Conservation (phyloP, 2,329 filamentous ascomycete genomes). For the Shiraia bambusicola region DNA sequence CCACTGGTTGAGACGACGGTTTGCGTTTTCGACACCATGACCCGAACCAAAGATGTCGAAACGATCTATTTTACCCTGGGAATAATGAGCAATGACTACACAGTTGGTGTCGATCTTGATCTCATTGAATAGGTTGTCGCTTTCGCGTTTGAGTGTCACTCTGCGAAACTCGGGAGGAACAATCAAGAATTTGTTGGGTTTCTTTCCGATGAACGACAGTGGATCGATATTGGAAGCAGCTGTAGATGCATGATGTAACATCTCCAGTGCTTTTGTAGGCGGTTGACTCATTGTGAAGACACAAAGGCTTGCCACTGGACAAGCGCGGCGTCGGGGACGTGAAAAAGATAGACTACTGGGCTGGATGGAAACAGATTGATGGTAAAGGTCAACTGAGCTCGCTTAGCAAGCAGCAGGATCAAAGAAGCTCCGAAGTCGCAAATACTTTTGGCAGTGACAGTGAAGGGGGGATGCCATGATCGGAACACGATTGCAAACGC, state of each 20-base stretch:
- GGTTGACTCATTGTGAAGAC: background rate
- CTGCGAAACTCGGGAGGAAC: conserved; percentile 25
- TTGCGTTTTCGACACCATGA: conserved; percentile 19
- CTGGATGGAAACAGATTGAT: too few species aligned
- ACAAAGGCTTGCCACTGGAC: too few species aligned
- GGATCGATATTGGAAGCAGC: background rate
- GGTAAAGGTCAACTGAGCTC: too few species aligned
- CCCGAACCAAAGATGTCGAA: conserved; percentile 32
- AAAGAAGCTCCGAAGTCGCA: too few species aligned
- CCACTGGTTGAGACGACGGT: conserved; percentile 30
- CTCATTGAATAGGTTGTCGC: conserved; percentile 11
- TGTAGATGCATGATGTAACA: background rate
- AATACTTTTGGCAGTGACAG: too few species aligned
- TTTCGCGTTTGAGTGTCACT: conserved; percentile 13
- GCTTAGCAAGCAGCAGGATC: too few species aligned
- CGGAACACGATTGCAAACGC: too few species aligned
- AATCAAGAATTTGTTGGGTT: conserved; percentile 19
- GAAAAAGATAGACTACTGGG: too few species aligned
- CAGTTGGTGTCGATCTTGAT: conserved; percentile 24
- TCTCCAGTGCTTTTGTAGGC: background rate
- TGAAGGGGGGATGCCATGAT: too few species aligned
- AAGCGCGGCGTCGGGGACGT: too few species aligned
- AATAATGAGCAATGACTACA: conserved; percentile 16
- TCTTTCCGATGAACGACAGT: conserved; percentile 8
- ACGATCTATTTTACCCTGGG: conserved; percentile 10